phyloP scores from a whole-genome alignment of 106 monocot species.

The Xerophyta viscosa region DNA sequence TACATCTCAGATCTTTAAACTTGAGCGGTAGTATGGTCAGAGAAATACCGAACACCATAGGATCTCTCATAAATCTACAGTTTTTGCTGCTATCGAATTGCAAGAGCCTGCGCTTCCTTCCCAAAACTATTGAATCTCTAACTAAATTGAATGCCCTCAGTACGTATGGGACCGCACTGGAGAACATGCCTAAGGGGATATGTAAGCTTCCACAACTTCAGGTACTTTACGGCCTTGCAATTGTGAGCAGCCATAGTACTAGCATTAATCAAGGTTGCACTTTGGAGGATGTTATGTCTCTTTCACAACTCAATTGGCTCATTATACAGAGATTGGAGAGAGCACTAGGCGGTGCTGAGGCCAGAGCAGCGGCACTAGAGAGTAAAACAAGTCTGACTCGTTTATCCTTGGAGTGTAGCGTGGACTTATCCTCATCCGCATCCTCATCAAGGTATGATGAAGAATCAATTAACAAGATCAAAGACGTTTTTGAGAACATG shows the following conservation, averaged over 20 bases:
- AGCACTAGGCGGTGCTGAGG: not conserved
- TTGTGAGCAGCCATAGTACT: not conserved
- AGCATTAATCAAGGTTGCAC: not conserved
- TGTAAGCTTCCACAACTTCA: not conserved
- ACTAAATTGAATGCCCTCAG: slow-evolving; percentile 3
- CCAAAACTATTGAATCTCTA: not conserved
- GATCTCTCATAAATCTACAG: slow-evolving; percentile 14
- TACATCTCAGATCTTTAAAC: slow-evolving; percentile 12
- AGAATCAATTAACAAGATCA: not conserved
- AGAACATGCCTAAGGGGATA: slow-evolving; percentile 14
- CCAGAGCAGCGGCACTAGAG: not conserved
- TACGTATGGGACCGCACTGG: not conserved
- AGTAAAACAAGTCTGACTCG: not conserved
- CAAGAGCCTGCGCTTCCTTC: not conserved
- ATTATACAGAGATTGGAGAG: slow-evolving; percentile 3
- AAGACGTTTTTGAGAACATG: slow-evolving; percentile 17
- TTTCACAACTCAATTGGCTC: not conserved
- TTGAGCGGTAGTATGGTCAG: not conserved
- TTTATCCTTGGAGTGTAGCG: slow-evolving; percentile 1
- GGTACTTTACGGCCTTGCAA: slow-evolving; percentile 1
- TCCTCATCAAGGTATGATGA: not conserved
- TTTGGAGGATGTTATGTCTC: slow-evolving; percentile 10
- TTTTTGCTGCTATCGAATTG: slow-evolving; percentile 2
- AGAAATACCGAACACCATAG: slow-evolving; percentile 15
- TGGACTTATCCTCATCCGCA: no score